These are phyloP conservation scores for Neurospora sp. DNA, from an alignment of 495 filamentous ascomycete species.

Conservation along the genomic window DNA sequence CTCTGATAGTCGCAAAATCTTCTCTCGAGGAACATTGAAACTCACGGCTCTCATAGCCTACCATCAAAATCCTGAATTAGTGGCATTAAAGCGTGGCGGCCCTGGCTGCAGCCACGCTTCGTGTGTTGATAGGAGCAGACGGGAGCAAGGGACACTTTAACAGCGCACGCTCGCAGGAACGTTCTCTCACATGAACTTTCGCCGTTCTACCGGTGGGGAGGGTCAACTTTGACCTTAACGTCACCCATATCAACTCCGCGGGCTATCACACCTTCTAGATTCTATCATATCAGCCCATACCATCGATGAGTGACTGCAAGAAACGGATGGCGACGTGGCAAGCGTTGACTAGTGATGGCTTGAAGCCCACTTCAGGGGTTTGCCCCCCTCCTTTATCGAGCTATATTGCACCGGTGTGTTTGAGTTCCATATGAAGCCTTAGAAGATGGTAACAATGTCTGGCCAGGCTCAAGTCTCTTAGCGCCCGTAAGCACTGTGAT, in stretches of 20 bases:
- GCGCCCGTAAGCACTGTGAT: not conserved
- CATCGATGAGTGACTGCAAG: not conserved
- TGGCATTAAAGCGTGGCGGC: not conserved
- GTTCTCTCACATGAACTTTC: constrained; percentile 23
- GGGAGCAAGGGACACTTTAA: not conserved
- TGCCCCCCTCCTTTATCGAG: constrained; percentile 4
- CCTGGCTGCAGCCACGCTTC: constrained; percentile 12
- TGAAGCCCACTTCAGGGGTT: constrained; percentile 5
- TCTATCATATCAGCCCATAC: not conserved
- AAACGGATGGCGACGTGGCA: constrained; percentile 18
- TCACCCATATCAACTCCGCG: not conserved
- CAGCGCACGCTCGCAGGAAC: constrained; percentile 16
- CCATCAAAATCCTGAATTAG: not conserved
- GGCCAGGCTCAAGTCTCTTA: not conserved
- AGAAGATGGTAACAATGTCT: not conserved
- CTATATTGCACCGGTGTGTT: constrained; percentile 9
- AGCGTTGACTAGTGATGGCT: constrained; percentile 16
- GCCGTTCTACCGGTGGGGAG: constrained; percentile 2
- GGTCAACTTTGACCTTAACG: not conserved
- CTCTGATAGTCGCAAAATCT: not conserved
- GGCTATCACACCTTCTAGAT: not conserved
- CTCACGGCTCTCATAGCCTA: not conserved
- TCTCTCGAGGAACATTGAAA: not conserved
- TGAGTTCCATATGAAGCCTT: not conserved
- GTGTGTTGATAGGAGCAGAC: constrained; percentile 3